Base-by-base conservation (phyloP, 2,329 filamentous ascomycete genomes). In the Hymenoscyphus fraxineus region DNA sequence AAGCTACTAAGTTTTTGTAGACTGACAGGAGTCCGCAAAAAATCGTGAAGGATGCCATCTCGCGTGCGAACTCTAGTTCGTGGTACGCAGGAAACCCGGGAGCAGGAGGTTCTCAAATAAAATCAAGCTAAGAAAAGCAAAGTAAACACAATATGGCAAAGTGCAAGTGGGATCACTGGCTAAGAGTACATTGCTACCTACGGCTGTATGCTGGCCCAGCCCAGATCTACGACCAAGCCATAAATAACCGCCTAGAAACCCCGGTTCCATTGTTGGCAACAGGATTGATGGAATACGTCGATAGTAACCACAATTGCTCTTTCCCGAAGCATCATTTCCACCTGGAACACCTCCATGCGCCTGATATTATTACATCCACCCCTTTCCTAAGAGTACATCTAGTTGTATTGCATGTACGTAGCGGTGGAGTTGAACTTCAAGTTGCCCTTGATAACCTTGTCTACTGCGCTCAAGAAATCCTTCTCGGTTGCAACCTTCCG, bases 401-500 rank as follows among this genome's bases (percentile, higher is more conserved):
- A 98, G 80, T 99, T 99, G 85, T 99, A 99, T 81, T 98, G 95
- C 86, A 95, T 95, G 82, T 99, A 99, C 68, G 91, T 93, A 59
- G 95, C 94, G 65, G 95, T 99, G 65, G 91, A 96, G 86, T 97
- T 98, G 85, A 99, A 99, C 87, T 99, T 99, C 77, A 97, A 83
- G 80, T 98, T 97, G 73, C 91, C 93, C 86, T 97, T 97, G 82
- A 98, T 98, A 69, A 99, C 95, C 87, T 99, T 99, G 83, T 99
- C 95, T 67, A 99, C 95, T 2, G 95, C 94, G 64, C 92, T 93
- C 72, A 99, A 81, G 80, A 99, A 99, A 80, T 99, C 95, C 85
- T 99, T 98, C 84, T 99, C 95, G 1, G 93, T 94, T 0, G 95
- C 95, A 16, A 99, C 92, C 90, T 99, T 99, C 80, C 95, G 89